phyloP scores from a whole-genome alignment of 352 stramenopile genomes.

The Globisporangium megalacanthum region DNA sequence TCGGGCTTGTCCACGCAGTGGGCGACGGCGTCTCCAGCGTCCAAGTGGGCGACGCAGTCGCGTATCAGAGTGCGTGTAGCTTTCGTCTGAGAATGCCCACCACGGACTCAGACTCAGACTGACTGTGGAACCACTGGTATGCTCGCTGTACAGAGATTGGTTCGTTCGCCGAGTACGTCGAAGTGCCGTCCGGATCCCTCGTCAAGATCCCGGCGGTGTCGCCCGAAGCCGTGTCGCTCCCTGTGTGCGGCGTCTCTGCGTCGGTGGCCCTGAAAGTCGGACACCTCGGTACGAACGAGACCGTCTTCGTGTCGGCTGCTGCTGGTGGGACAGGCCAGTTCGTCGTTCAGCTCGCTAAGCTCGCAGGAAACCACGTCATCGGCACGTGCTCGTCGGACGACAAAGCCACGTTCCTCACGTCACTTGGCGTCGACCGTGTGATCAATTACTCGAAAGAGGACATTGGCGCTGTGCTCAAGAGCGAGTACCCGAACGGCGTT shows the following conservation, averaged over 20 bases:
- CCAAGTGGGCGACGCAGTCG: constrained; percentile 39
- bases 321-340: constrained; percentile 64
- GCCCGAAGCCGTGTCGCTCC: constrained; percentile 1
- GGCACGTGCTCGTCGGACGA: constrained; percentile 62
- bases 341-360: constrained; percentile 68
- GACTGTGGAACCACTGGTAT: too few relatives aligned
- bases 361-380: constrained; percentile 61
- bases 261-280: constrained; percentile 46
- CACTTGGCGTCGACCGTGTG: constrained; percentile 43
- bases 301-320: constrained; percentile 33
- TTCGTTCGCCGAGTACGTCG: constrained; percentile 47
- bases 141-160: constrained; percentile 23
- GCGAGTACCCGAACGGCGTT: constrained; percentile 41
- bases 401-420: constrained; percentile 66
- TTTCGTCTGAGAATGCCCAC: background rate
- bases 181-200: constrained; percentile 24
- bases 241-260: constrained; percentile 15
- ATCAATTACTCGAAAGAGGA: constrained; percentile 75
- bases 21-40: constrained; percentile 38
- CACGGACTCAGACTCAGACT: too few relatives aligned
- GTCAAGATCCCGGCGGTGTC: constrained; percentile 20
- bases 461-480: constrained; percentile 33
- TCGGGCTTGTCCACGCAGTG: constrained; percentile 21
- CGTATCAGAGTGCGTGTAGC: constrained; percentile 29
- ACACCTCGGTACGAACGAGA: constrained; percentile 45